These are phyloP conservation scores for Aquilaria malaccensis DNA, from an alignment of 345 rosid species.

Conservation along the genomic window DNA sequence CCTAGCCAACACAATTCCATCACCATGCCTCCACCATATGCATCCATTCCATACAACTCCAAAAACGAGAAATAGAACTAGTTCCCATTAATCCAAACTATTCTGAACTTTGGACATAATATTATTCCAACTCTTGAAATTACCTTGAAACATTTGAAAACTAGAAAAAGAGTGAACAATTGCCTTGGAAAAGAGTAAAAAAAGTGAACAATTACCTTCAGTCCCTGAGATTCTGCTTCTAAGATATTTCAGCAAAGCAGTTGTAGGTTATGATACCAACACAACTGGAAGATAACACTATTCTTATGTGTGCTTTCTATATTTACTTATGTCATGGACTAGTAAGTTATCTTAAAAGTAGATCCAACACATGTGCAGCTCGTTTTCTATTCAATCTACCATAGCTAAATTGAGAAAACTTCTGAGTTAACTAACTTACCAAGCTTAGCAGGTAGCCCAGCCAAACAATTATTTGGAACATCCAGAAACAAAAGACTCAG, in stretches of 20 bases:
- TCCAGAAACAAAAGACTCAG: slow-evolving; percentile 69
- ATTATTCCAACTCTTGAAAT: too few relatives aligned
- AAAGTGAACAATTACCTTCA: slow-evolving; percentile 40
- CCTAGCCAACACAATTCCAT: too few relatives aligned
- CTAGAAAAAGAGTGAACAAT: neutral
- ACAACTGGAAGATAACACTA: slow-evolving; percentile 35
- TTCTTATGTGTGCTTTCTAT: too few relatives aligned
- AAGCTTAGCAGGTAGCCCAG: slow-evolving; percentile 77
- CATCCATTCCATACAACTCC: too few relatives aligned
- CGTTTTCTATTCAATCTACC: neutral
- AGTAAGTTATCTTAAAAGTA: neutral
- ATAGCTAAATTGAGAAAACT: slow-evolving; percentile 9
- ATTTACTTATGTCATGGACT: too few relatives aligned
- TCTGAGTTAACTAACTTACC: slow-evolving; percentile 41
- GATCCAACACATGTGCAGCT: neutral
- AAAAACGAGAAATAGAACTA: too few relatives aligned
- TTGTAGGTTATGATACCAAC: slow-evolving; percentile 83
- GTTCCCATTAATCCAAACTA: too few relatives aligned
- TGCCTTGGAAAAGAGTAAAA: neutral
- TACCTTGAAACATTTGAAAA: too few relatives aligned
- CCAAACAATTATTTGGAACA: slow-evolving; percentile 86
- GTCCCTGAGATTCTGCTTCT: slow-evolving; percentile 67
- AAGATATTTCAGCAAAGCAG: slow-evolving; percentile 73
- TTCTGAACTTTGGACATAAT: too few relatives aligned
- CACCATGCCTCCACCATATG: too few relatives aligned